A percentile compares a stretch with the other conserved stretches of the same genome.
Conservation (phyloP, 1,139 yeast species). For the Yamadazyma mexicana region DNA sequence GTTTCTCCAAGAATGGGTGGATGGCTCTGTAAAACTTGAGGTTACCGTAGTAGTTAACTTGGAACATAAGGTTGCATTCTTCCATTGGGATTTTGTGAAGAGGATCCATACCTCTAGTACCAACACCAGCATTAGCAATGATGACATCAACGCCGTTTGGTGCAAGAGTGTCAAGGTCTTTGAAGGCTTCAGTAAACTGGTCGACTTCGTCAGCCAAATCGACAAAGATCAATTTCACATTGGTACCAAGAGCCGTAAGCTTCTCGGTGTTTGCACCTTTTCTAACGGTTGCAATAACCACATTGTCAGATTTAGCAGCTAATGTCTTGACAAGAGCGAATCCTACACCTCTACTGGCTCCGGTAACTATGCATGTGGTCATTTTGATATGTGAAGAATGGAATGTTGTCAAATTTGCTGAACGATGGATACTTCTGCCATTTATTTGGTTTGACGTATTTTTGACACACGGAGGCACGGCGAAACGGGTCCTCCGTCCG, state of each 20-base stretch:
- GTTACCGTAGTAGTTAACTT: slow-evolving; percentile 30
- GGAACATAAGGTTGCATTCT: slow-evolving; percentile 20
- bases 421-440: no score
- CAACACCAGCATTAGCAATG: slow-evolving; percentile 8
- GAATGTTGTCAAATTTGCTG: no score
- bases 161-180: slow-evolving; percentile 1
- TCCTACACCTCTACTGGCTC: slow-evolving; percentile 11
- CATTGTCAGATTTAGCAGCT: slow-evolving; percentile 4
- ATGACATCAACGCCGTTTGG: slow-evolving; percentile 7
- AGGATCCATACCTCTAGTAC: background rate
- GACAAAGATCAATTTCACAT: slow-evolving; percentile 4
- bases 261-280: slow-evolving; percentile 1
- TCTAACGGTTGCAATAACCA: slow-evolving; percentile 8
- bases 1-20: slow-evolving; percentile 18
- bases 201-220: slow-evolving; percentile 2
- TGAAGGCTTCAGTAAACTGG: slow-evolving; percentile 5
- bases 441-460: no score
- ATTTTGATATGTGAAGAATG: background rate
- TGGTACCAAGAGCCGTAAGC: slow-evolving; percentile 2
- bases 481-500: no score
- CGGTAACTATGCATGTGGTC: slow-evolving; percentile 9
- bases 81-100: background rate
- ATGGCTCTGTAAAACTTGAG: slow-evolving; percentile 26
- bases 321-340: slow-evolving; percentile 5
- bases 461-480: no score